A percentile compares a stretch with the other conserved stretches of the same genome.
Conservation (phyloP, 2,329 filamentous ascomycete genomes). For the Colletotrichum sublineola region DNA sequence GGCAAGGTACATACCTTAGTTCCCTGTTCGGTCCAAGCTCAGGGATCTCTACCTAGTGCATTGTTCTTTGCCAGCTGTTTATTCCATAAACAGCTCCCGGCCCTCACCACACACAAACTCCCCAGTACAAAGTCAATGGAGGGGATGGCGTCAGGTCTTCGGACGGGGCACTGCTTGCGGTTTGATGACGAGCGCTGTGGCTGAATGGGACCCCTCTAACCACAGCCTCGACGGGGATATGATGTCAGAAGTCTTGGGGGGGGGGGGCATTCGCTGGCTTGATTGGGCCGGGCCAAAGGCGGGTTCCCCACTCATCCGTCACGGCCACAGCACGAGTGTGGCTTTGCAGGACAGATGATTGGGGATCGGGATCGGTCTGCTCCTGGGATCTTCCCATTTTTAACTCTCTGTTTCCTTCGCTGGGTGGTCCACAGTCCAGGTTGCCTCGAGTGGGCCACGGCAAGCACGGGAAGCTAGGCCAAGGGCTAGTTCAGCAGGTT, state of each 20-base stretch:
- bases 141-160: constrained; percentile 27
- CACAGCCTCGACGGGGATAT: constrained; percentile 9
- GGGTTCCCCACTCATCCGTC: constrained; percentile 16
- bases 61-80: constrained; percentile 5
- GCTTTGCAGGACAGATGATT: constrained; percentile 30
- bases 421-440: neutral
- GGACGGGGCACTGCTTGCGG: constrained; percentile 36
- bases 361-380: constrained; percentile 25
- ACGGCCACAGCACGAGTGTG: constrained; percentile 34
- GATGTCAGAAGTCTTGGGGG: constrained; percentile 36
- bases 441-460: constrained; percentile 4
- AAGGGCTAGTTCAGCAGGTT: constrained; percentile 8
- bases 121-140: neutral
- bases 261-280: constrained; percentile 12
- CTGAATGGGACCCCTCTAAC: constrained; percentile 23
- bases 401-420: neutral
- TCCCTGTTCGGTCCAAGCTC: constrained; percentile 2
- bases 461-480: constrained; percentile 25
- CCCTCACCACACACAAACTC: neutral
- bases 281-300: constrained; percentile 27
- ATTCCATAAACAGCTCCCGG: neutral
- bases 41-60: neutral
- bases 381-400: constrained; percentile 13
- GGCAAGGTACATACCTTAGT: constrained; percentile 19
- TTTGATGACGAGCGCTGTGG: constrained; percentile 40